Conservation (phyloP, 176 grass and related monocot species). For the Aegilops speltoides region DNA sequence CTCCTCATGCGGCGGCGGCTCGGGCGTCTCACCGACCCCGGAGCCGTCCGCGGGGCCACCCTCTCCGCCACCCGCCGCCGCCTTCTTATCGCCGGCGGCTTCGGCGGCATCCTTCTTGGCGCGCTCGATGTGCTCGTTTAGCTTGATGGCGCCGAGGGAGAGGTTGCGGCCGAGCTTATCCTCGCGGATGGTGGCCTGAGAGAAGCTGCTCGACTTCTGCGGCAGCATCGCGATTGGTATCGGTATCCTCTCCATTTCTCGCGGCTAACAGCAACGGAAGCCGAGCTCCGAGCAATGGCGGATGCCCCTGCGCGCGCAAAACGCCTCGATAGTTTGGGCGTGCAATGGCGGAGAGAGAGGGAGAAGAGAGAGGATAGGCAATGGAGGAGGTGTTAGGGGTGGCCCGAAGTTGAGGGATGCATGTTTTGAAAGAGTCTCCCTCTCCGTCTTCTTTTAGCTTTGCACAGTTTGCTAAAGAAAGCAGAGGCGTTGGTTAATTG, state of each 20-base stretch:
- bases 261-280: neutral
- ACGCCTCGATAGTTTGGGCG: slow-evolving; percentile 1
- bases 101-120: slow-evolving; percentile 34
- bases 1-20: slow-evolving; percentile 21
- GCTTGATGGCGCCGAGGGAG: slow-evolving; percentile 76
- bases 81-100: slow-evolving; percentile 14
- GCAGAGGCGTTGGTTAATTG: slow-evolving; percentile 22
- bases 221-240: slow-evolving; percentile 30
- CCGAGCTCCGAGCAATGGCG: slow-evolving; percentile 31
- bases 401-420: slow-evolving; percentile 43
- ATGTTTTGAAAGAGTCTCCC: slow-evolving; percentile 44
- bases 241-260: slow-evolving; percentile 62
- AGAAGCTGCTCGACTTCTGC: slow-evolving; percentile 92
- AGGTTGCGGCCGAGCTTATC: slow-evolving; percentile 90
- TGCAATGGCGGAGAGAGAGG: neutral
- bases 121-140: slow-evolving; percentile 28
- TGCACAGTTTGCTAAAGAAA: slow-evolving; percentile 51
- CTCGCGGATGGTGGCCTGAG: slow-evolving; percentile 47
- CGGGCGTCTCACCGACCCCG: neutral
- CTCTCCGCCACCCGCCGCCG: neutral
- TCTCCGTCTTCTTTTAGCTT: neutral
- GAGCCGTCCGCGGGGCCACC: neutral
- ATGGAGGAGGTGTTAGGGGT: slow-evolving; percentile 2
- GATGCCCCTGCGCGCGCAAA: slow-evolving; percentile 20
- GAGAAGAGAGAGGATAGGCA: slow-evolving; percentile 18